Evolutionary conservation across 148 eudicot species (phyloP), one percentile per base, ranked within the genome.

Genomic region (Chenopodium quinoa): DNA sequence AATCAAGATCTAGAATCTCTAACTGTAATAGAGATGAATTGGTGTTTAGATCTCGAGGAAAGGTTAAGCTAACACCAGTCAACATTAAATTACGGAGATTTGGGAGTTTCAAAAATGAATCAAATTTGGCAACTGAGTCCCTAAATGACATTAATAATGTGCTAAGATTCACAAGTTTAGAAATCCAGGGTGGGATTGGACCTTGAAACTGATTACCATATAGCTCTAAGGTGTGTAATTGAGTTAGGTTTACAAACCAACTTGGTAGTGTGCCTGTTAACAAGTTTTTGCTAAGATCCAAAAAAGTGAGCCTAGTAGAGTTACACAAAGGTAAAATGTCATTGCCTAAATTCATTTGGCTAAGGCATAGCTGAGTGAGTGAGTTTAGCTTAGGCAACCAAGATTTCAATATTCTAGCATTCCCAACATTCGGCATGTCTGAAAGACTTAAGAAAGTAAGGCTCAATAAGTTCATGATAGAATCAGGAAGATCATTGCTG

Each of bases 221-320:
- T n/a, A 71, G 14, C 37, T 60, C 7, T 44, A 80, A 58, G 9
- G 1, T 11, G 34, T 0, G 2, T 29, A 78, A 66, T 17, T 17
- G 64, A 47, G 81, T 79, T 16, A 69, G 75, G 29, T 79, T 79
- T 7, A 7, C 50, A 22, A 71, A n/a, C 82, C 71, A 72, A 16
- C 48, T 25, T 58, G 82, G 77, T 7, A 73, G 14, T 22, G n/a
- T 3, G 22, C 77, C 71, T 32, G 9, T n/a, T 20, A 80, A 17
- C 9, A 10, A 25, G 40, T 72, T 80, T 2, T 7, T 0, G 0
- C 9, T 10, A 25, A 80, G 82, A 44, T 80, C 25, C 71, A 80
- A 32, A 32, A n/a, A 1, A 14, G 3, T 37, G 1, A 80, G 62
- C 14, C 12, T 40, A 14, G 77, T 80, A 37, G 1, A 14, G 27